Conservation (phyloP, 108 stramenopile genomes). For the Nitzschia sp. region DNA sequence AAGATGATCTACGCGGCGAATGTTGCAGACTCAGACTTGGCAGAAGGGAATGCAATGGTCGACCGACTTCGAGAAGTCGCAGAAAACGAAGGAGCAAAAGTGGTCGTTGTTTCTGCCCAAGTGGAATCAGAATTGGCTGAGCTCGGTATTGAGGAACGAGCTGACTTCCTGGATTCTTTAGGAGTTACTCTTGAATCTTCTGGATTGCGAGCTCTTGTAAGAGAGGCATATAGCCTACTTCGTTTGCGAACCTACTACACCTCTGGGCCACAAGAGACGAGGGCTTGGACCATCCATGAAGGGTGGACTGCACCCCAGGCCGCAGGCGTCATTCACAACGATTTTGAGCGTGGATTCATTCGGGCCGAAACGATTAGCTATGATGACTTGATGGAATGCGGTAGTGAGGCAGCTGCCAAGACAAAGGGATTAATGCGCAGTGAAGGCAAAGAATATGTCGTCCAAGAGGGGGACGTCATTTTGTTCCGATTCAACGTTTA, state of each 20-base stretch:
- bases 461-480: constrained; percentile 97
- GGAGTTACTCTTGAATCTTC: constrained; percentile 83
- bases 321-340: constrained; percentile 97
- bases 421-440: constrained; percentile 84
- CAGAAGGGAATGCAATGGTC: constrained; percentile 88
- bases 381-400: constrained; percentile 85
- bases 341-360: constrained; percentile 98
- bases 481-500: constrained; percentile 98
- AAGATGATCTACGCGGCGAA: constrained; percentile 97
- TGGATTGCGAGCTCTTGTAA: constrained; percentile 88
- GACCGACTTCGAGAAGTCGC: constrained; percentile 71
- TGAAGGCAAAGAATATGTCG: constrained; percentile 98
- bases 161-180: constrained; percentile 88
- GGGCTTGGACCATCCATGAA: constrained; percentile 95
- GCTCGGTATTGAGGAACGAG: constrained; percentile 70
- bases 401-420: constrained; percentile 91
- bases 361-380: constrained; percentile 96
- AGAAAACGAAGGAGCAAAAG: constrained; percentile 77
- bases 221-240: constrained; percentile 86
- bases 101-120: constrained; percentile 95
- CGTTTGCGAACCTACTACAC: constrained; percentile 96
- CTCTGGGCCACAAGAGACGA: constrained; percentile 90
- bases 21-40: constrained; percentile 95
- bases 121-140: constrained; percentile 95
- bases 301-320: constrained; percentile 96